Base-by-base conservation (phyloP, 352 stramenopile genomes). In the Globisporangium solare region DNA sequence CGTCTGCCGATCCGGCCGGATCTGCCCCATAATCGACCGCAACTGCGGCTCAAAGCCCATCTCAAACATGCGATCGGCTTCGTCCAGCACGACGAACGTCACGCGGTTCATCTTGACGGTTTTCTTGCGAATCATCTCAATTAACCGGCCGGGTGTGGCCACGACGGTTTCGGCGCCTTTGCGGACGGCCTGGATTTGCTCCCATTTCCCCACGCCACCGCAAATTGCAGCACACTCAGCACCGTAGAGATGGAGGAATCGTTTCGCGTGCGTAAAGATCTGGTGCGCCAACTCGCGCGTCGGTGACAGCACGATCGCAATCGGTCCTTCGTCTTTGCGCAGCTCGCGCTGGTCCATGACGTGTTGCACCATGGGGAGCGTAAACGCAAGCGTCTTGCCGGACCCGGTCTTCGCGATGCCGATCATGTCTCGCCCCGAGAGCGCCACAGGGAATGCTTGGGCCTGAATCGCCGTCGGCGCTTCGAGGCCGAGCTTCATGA, bases 381-480 rank as follows among this genome's bases (percentile, higher is more conserved):
- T 87, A 73, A 99, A 99, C 4, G 96, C 94, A 27, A 99, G 83
- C 11, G 96, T 99, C 76, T 99, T 99, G 2, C 97, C 97, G 2
- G 86, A 97, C 24, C 97, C 97, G 1, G 97, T 99, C 79, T 99
- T 96, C 50, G 95, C 94, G 49, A 94, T 96, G 31, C 71, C 85
- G 51, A 95, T 89, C 48, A 95, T 65, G 61, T 95, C 85, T 27
- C 80, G 63, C 0, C 87, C 87, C 0, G 70, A 80, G 49, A 96
- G 61, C 4, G 86, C 85, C 13, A 94, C 65, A 0, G 88, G 88
- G 40, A 96, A 85, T n/a, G 88, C 69, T 64, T 95, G 83, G 0
- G 83, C 57, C 51, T 94, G 85, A 64, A 94, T 94, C 18, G 83
- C 70, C 14, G 85, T 94, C 13, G 85, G 85, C 13, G 83, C 79